phyloP scores from a whole-genome alignment of 2,329 filamentous ascomycete genomes.

The Pseudovirgaria hyperparasitica region DNA sequence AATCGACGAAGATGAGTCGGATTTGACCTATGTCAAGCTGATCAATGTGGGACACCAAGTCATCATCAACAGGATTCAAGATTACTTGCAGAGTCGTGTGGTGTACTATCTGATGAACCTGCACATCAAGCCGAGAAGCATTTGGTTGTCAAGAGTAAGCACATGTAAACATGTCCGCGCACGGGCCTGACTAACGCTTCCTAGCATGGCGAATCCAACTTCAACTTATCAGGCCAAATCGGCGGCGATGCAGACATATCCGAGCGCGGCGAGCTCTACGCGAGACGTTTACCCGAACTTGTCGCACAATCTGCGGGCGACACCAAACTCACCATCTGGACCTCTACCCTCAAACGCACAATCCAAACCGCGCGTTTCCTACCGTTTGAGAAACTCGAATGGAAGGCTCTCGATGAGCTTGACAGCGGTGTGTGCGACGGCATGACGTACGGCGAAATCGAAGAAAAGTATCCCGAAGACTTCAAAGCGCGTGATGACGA shows the following conservation, averaged over 20 bases:
- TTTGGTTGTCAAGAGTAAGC: conserved; percentile 84
- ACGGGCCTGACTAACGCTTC: conserved; percentile 12
- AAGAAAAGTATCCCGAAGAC: conserved; percentile 81
- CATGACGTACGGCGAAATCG: conserved; percentile 91
- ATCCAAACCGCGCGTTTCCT: conserved; percentile 84
- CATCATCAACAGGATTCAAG: conserved; percentile 94
- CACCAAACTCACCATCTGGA: conserved; percentile 59
- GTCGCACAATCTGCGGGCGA: conserved; percentile 79
- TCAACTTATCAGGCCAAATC: conserved; percentile 81
- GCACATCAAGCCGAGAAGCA: conserved; percentile 89
- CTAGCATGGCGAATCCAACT: conserved; percentile 87
- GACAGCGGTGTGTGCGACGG: conserved; percentile 95
- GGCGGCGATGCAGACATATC: conserved; percentile 86
- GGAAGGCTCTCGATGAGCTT: conserved; percentile 96
- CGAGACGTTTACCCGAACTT: conserved; percentile 69
- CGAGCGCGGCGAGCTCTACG: conserved; percentile 75
- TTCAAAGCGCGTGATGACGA: conserved; percentile 93
- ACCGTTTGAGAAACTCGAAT: conserved; percentile 88
- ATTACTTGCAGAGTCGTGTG: conserved; percentile 90
- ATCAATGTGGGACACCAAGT: conserved; percentile 93
- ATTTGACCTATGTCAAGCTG: conserved; percentile 91
- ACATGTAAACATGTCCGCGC: conserved; percentile 4
- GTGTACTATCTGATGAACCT: conserved; percentile 99
- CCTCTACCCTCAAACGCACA: conserved; percentile 66
- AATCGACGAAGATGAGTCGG: conserved; percentile 75